Evolutionary conservation across 179 eudicot genomes (phyloP), one percentile per base, ranked within the genome.

Genomic region (Sideroxylon spinosum): DNA sequence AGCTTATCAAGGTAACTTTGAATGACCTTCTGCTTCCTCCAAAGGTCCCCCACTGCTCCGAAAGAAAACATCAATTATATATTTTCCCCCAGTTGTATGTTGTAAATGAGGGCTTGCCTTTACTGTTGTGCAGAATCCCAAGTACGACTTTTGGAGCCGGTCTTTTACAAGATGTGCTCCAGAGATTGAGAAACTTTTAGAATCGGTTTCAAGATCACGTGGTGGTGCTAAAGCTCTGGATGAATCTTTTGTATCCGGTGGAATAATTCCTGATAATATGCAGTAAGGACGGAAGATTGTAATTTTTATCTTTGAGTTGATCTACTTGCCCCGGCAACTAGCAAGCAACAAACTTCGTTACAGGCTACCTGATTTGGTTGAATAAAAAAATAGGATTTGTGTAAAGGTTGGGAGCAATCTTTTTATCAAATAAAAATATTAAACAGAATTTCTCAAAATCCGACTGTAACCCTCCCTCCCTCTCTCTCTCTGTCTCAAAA

Each of bases 91-190:
- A 4, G 55, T 12, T 8, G 55, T 8, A 52, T 52, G 10, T 52
- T 2, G 14, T 1, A 16, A 59, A 17, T 28, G 9, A 2, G 26
- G 50, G 11, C 61, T 22, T 61, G 46, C 2, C 8, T 75, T 63
- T 75, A 9, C 17, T 48, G 46, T 56, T 20, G 9, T 29, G 57
- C 91, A 94, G 96, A 94, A 94, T 82, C 98, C 98, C 0, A 75
- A 87, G 60, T 93, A 91, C 86, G 84, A 86, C 78, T 95, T 95
- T 86, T 91, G 98, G 97, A 88, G 86, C 81, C 86, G 85, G 59
- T 79, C 91, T 19, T 95, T 93, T 78, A 93, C 94, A 57, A 91
- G 94, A 81, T 95, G 93, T 79, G 95, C 95, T 20, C 98, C 97
- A 9, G 97, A 93, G 82, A 93, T 95, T 53, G 99, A 93, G 80